Evolutionary conservation across 2,329 filamentous ascomycete species (phyloP).

Genomic region (Microcyclosporella mali): DNA sequence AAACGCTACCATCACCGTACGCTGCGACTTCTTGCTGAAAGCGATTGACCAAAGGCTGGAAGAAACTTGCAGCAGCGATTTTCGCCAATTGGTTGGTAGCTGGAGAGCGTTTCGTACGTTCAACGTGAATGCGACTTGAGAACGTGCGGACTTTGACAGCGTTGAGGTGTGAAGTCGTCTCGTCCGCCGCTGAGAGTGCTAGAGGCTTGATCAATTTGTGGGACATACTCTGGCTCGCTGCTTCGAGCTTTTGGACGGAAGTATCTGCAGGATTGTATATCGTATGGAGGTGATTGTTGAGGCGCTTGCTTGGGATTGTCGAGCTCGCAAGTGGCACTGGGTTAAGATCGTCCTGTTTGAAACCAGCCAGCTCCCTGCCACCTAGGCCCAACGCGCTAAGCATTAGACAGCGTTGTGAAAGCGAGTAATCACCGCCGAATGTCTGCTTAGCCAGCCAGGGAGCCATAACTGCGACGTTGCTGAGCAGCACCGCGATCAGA

Average conservation of each 20-base stretch:
- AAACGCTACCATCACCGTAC: constrained; percentile 41
- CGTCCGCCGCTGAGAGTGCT: constrained; percentile 73
- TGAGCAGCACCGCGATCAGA: constrained; percentile 73
- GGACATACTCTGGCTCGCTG: constrained; percentile 61
- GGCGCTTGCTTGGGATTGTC: constrained; percentile 65
- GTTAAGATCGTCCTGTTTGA: constrained; percentile 50
- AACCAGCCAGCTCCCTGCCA: constrained; percentile 77
- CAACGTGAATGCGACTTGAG: constrained; percentile 64
- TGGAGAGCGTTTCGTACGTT: constrained; percentile 51
- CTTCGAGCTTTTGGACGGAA: constrained; percentile 56
- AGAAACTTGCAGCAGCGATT: constrained; percentile 69
- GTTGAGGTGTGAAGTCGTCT: constrained; percentile 65
- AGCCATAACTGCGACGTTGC: constrained; percentile 69
- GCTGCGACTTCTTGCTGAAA: constrained; percentile 39
- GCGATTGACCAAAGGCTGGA: constrained; percentile 76
- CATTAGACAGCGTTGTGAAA: constrained; percentile 74
- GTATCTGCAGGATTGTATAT: constrained; percentile 48
- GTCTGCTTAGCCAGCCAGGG: constrained; percentile 79
- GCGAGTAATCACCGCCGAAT: constrained; percentile 86
- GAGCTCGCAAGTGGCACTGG: constrained; percentile 25
- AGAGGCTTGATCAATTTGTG: constrained; percentile 72
- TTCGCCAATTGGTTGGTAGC: constrained; percentile 72
- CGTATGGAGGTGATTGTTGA: constrained; percentile 67
- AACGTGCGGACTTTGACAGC: constrained; percentile 86
- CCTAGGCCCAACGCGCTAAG: constrained; percentile 76